Base-by-base conservation (phyloP, 2,329 filamentous ascomycete genomes). In the Proliferodiscus dingleyae region DNA sequence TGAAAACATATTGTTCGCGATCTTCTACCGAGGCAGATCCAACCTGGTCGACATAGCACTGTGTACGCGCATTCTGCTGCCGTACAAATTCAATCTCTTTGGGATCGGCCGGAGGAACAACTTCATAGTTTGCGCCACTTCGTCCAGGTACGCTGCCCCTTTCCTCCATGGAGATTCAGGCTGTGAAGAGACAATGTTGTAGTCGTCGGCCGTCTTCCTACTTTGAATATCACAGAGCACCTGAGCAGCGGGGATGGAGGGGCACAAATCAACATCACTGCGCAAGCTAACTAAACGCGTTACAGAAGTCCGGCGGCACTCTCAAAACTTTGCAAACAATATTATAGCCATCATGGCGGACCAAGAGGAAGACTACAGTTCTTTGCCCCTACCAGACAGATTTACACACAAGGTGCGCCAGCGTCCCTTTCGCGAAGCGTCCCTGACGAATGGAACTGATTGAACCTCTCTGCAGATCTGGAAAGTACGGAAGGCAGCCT, bases 401-500 rank as follows among this genome's bases (percentile, higher is more conserved):
- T 94, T 90, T 69, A 73, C 78, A 44, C 89, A 95, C 73, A 95
- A 95, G 73, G 81, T 84, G 59, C 43, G 19, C 36, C 22, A 30
- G 18, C 43, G 16, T 9, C 13, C 18, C 39, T 46, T 44, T 33
- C 30, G 18, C 43, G 16, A 15, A 11, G 26, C 45, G 39, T 22
- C 29, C 26, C n/a, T 26, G 38, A 28, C 19, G 34, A 40, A 43
- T 33, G 21, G 36, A 30, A 43, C 56, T 64, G 54, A 64, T 50
- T 43, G 29, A 36, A 55, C 51, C 11, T 43, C 16, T 39, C 18
- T 29, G 33, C 59, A 87, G 85, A 80, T 87, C 62, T 98, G 93
- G 93, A 98, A 98, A 77, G 90, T 95, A 33, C 81, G 93, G 62
- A 98, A 98, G 71, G 82, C 81, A 63, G 93, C 83, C 43, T 98